Percentiles rank a stretch among this genome's conserved stretches.
These are phyloP conservation scores for Grigorovia humatica DNA, from an alignment of 805 yeast genomes.

Conservation along the genomic window DNA sequence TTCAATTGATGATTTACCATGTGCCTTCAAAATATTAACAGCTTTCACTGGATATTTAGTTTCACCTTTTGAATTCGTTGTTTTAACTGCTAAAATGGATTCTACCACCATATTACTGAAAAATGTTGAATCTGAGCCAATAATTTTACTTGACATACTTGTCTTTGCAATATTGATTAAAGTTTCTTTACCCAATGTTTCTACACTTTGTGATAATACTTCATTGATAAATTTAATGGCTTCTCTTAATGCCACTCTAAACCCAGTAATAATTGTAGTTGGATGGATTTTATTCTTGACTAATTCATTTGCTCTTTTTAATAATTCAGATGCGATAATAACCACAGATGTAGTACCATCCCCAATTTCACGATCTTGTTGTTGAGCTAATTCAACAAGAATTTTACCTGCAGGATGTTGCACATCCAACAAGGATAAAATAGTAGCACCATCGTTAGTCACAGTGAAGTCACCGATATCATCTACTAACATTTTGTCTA, in stretches of 20 bases:
- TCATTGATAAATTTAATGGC: slow-evolving; percentile 80
- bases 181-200: slow-evolving; percentile 70
- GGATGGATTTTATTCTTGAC: slow-evolving; percentile 94
- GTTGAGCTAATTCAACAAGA: slow-evolving; percentile 93
- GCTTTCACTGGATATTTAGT: slow-evolving; percentile 92
- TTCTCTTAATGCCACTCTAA: slow-evolving; percentile 85
- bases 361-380: slow-evolving; percentile 97
- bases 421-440: slow-evolving; percentile 78
- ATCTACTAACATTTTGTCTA: slow-evolving; percentile 97
- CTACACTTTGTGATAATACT: slow-evolving; percentile 73
- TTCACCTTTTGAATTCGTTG: slow-evolving; percentile 81
- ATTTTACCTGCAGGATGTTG: slow-evolving; percentile 99
- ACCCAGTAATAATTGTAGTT: slow-evolving; percentile 94
- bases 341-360: slow-evolving; percentile 98
- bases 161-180: slow-evolving; percentile 89
- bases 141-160: slow-evolving; percentile 92
- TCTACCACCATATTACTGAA: slow-evolving; percentile 88
- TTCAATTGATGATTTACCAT: slow-evolving; percentile 86
- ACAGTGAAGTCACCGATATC: slow-evolving; percentile 98
- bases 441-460: slow-evolving; percentile 98
- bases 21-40: slow-evolving; percentile 90
- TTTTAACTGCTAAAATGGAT: slow-evolving; percentile 89
- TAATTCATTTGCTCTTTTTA: slow-evolving; percentile 86
- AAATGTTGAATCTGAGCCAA: slow-evolving; percentile 87
- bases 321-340: slow-evolving; percentile 84